Conservation (phyloP, 768 basidiomycete species). For the Pilatotrama ljubarskyi region DNA sequence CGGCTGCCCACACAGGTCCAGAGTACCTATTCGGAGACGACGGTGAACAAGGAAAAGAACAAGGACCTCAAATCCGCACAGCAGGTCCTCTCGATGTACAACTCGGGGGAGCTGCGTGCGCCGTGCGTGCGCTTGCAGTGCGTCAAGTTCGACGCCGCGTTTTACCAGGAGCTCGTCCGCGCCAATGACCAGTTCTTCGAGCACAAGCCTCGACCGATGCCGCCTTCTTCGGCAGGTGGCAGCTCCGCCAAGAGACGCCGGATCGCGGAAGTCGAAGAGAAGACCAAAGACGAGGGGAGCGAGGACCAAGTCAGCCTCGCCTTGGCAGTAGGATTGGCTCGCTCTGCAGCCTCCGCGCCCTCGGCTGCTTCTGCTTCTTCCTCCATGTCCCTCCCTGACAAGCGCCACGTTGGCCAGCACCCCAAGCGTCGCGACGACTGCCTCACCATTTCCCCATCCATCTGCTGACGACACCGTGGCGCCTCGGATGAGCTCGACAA, state of each 20-base stretch:
- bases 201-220: constrained; percentile 4
- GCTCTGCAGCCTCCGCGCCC: background rate
- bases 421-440: background rate
- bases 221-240: background rate
- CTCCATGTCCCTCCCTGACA: too few species aligned
- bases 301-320: constrained; percentile 7
- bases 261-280: background rate
- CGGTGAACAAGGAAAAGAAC: constrained; percentile 37
- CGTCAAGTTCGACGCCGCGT: constrained; percentile 43
- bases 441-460: background rate
- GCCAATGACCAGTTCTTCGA: constrained; percentile 18
- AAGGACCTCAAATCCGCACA: constrained; percentile 35
- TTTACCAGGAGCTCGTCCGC: constrained; percentile 29
- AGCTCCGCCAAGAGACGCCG: constrained; percentile 9
- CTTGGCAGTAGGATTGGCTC: background rate
- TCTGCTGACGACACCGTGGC: background rate
- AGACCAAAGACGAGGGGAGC: background rate
- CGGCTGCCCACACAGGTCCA: constrained; percentile 15
- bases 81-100: constrained; percentile 45
- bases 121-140: constrained; percentile 53
- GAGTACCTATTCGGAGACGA: constrained; percentile 38
- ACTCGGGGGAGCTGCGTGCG: constrained; percentile 42
- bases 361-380: background rate
- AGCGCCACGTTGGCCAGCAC: background rate
- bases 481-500: background rate